Evolutionary conservation across 331 rosid species (phyloP), one percentile per base, ranked within the genome.

Genomic region (Erythrophleum ivorense): DNA sequence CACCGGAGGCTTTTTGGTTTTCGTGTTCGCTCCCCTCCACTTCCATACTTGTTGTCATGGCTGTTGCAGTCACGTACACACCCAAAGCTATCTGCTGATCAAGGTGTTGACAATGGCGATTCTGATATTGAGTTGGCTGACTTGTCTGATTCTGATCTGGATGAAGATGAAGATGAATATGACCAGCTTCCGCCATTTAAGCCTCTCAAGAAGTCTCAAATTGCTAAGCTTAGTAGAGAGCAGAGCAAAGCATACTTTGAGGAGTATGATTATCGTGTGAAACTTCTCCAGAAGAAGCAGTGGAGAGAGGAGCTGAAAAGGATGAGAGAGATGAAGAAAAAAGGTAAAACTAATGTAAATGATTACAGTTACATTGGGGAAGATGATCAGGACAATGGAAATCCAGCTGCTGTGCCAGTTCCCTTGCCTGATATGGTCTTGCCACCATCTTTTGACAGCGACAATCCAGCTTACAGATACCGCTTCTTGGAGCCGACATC

Each of bases 401-500:
- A 75, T 52, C 96, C 96, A 9, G 93, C 96, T 69, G 89, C 96
- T 45, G 96, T 91, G 78, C 93, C 91, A 50, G 96, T 91, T 71
- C 86, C 93, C 24, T 83, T 91, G 82, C 93, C 96, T 21, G 96
- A 91, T 84, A 88, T 89, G 92, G 89, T 40, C 81, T 85, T 91
- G 74, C 93, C 93, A 19, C 92, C 93, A 64, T 88, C 96, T n/a
- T 91, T 91, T 73, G 96, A 91, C 54, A 78, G 93, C 59, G 91
- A 88, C 70, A 88, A 71, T 87, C 87, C 93, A 46, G 93, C 91
- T 77, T 88, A 88, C 71, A 81, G 93, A 83, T 91, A 89, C 86
- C 93, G 96, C 29, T 89, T 89, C 78, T 77, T 91, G 89, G 96
- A 91, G 88, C 93, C 96, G 14, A 89, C 91, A 33, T 91, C 96